A percentile compares a stretch with the other conserved stretches of the same genome.
phyloP scores from a whole-genome alignment of 139 green algal species.

The Chlorella sorokiniana region DNA sequence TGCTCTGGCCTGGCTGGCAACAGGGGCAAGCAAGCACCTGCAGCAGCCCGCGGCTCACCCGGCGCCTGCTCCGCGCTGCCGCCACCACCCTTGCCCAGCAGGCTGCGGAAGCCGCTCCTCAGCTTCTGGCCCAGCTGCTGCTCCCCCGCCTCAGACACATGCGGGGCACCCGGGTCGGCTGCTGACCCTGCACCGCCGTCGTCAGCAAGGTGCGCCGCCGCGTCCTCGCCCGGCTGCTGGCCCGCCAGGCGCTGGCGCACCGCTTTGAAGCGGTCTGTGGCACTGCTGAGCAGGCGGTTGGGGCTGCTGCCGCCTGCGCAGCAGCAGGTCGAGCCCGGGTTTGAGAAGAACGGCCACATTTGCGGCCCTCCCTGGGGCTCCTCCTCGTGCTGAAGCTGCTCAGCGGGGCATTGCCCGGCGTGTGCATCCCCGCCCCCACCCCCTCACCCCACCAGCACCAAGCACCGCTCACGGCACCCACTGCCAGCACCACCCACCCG shows the following conservation, averaged over 20 bases:
- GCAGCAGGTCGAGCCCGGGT: too few species aligned
- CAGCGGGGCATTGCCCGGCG: not conserved
- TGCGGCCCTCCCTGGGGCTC: too few species aligned
- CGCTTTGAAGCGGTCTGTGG: not conserved
- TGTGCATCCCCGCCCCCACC: not conserved
- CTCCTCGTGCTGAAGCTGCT: too few species aligned
- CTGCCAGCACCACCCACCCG: not conserved
- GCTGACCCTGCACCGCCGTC: not conserved
- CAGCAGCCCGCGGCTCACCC: not conserved
- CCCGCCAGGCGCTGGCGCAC: slow-evolving; percentile 10
- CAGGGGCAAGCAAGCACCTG: too few species aligned
- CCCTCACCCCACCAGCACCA: not conserved
- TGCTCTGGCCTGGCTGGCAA: too few species aligned
- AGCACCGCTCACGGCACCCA: not conserved
- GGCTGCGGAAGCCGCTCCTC: slow-evolving; percentile 5
- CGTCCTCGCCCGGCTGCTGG: not conserved
- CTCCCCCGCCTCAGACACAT: not conserved
- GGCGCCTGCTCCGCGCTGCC: not conserved
- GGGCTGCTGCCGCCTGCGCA: not conserved
- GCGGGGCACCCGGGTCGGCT: not conserved
- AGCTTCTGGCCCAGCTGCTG: slow-evolving; percentile 18
- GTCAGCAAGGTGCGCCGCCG: not conserved
- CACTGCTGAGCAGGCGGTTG: slow-evolving; percentile 16
- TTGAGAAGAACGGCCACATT: not conserved
- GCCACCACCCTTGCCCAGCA: slow-evolving; percentile 21